These are phyloP conservation scores for Xylariaceae sp. DNA, from an alignment of 2,329 filamentous ascomycete species.

Conservation along the genomic window DNA sequence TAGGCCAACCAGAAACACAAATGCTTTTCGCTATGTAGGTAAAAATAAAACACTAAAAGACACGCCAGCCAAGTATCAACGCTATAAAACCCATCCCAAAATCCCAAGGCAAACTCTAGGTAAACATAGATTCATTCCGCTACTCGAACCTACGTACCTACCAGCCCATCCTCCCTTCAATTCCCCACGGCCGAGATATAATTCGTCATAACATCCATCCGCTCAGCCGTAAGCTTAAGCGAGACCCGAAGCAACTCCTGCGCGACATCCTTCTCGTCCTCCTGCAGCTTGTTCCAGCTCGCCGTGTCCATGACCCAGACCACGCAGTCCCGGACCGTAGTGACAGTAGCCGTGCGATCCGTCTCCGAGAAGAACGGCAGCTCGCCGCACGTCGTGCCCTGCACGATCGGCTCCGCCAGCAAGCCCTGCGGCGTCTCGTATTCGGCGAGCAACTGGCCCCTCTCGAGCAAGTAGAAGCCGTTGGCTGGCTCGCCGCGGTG, in stretches of 20 bases:
- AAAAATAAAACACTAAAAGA: no score
- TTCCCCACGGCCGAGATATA: slow-evolving; percentile 43
- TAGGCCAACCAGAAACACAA: no score
- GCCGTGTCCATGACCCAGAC: slow-evolving; percentile 74
- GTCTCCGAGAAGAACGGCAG: slow-evolving; percentile 95
- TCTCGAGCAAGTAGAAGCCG: slow-evolving; percentile 87
- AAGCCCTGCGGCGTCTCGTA: slow-evolving; percentile 87
- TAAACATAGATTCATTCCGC: background rate
- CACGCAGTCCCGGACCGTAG: slow-evolving; percentile 75
- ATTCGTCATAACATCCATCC: slow-evolving; percentile 68
- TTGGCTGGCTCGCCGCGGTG: slow-evolving; percentile 69
- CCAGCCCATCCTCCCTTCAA: no score
- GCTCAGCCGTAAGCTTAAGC: slow-evolving; percentile 90
- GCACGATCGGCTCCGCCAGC: slow-evolving; percentile 87
- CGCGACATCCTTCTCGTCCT: slow-evolving; percentile 70
- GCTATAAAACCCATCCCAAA: no score
- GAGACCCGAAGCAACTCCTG: slow-evolving; percentile 79
- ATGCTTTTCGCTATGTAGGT: no score
- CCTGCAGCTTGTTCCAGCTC: slow-evolving; percentile 69
- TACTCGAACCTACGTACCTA: no score
- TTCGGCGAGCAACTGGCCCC: slow-evolving; percentile 82
- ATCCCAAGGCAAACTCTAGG: no score
- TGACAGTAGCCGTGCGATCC: slow-evolving; percentile 76
- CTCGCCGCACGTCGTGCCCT: slow-evolving; percentile 92
- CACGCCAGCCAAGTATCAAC: no score